A percentile compares a stretch with the other conserved stretches of the same genome.
Evolutionary conservation across 78 protist species (phyloP).

Genomic region (Dictyostelium intermedium): DNA sequence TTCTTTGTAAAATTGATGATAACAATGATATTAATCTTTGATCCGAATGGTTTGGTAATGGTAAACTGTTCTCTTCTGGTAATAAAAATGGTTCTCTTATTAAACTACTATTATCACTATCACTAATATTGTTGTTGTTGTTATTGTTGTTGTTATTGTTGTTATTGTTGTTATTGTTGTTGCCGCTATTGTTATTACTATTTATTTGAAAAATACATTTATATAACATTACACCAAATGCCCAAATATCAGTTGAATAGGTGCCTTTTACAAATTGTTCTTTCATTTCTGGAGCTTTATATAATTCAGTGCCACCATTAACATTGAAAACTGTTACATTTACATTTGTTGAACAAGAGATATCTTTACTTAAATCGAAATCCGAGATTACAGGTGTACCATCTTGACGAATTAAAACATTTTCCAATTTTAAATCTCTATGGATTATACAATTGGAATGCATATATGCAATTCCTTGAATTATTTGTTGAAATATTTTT

Average conservation of each 20-base stretch:
- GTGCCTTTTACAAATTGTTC: slow-evolving; percentile 14
- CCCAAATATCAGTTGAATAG: slow-evolving; percentile 66
- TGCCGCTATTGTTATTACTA: neutral
- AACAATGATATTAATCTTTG: slow-evolving; percentile 12
- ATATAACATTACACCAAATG: slow-evolving; percentile 69
- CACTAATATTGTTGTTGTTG: no score
- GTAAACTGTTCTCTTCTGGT: neutral
- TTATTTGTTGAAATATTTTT: slow-evolving; percentile 75
- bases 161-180: neutral
- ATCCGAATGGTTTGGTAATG: slow-evolving; percentile 5
- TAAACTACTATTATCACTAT: no score
- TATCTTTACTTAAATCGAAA: slow-evolving; percentile 40
- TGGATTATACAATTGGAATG: slow-evolving; percentile 90
- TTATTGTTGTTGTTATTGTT: no score
- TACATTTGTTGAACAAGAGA: neutral
- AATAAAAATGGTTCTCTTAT: slow-evolving; percentile 8
- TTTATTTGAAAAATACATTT: neutral
- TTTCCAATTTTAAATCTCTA: slow-evolving; percentile 85
- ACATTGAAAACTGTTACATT: slow-evolving; percentile 10
- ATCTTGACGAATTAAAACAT: slow-evolving; percentile 40
- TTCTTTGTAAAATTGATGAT: slow-evolving; percentile 1
- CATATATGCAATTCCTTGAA: slow-evolving; percentile 86
- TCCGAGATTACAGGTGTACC: slow-evolving; percentile 50
- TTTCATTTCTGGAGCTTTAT: slow-evolving; percentile 65
- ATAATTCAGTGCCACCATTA: slow-evolving; percentile 64